phyloP scores from a whole-genome alignment of 306 rosid genomes.

The Inga laurina region DNA sequence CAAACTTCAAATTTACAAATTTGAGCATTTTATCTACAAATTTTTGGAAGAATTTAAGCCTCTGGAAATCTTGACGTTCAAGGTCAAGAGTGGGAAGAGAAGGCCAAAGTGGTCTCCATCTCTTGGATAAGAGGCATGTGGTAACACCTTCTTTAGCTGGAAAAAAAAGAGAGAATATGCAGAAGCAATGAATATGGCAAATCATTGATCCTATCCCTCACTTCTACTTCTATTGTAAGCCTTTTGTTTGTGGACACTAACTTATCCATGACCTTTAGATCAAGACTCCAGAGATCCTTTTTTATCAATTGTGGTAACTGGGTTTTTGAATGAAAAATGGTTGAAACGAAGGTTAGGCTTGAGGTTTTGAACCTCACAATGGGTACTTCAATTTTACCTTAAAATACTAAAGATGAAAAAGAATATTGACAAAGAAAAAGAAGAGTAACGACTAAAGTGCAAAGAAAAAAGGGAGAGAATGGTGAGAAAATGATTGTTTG shows the following conservation, averaged over 20 bases:
- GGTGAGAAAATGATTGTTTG: no score
- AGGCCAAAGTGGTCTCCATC: conserved; percentile 37
- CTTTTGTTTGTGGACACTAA: neutral
- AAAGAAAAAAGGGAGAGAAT: neutral
- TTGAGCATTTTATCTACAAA: neutral
- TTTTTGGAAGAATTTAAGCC: neutral
- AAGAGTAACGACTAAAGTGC: neutral
- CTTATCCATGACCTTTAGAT: neutral
- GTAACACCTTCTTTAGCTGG: conserved; percentile 13
- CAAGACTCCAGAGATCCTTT: neutral
- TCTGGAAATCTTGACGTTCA: neutral
- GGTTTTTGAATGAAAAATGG: no score
- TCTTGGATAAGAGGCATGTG: conserved; percentile 34
- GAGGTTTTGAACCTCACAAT: no score
- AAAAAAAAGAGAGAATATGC: neutral
- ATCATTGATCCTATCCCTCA: conserved; percentile 9
- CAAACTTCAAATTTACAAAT: neutral
- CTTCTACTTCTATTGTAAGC: neutral
- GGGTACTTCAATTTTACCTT: neutral
- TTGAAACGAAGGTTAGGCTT: no score
- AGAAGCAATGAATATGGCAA: conserved; percentile 2
- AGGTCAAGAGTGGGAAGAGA: neutral
- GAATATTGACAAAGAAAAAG: no score
- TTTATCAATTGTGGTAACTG: neutral
- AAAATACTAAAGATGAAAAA: no score